A percentile compares a stretch with the other conserved stretches of the same genome.
Evolutionary conservation across 202 grass and related monocot genomes (phyloP).

Genomic region (Cymbopogon flexuosus): DNA sequence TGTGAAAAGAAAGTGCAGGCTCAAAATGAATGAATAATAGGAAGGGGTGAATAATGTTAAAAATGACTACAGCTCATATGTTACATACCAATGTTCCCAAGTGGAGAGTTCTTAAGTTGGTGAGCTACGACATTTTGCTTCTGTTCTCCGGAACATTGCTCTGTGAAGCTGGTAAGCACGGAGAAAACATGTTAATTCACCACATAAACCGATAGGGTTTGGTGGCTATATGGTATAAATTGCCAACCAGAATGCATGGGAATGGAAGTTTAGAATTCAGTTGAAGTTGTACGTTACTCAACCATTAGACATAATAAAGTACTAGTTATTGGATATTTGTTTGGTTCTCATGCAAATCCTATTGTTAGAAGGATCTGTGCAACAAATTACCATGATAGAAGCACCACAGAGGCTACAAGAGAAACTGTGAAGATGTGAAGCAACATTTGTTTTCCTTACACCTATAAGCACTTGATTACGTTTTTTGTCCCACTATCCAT

Average conservation of each 20-base stretch:
- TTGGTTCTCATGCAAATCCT: not conserved
- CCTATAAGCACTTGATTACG: not conserved
- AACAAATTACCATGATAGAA: not conserved
- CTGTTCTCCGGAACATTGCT: constrained; percentile 37
- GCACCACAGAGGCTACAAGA: not conserved
- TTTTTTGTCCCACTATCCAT: not conserved
- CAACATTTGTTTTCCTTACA: not conserved
- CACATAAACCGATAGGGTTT: constrained; percentile 11
- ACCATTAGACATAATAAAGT: not conserved
- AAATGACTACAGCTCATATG: not conserved
- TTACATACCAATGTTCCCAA: constrained; percentile 41
- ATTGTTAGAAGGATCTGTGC: not conserved
- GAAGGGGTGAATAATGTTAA: not conserved
- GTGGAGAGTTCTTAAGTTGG: constrained; percentile 43
- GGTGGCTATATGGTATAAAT: not conserved
- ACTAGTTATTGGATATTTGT: not conserved
- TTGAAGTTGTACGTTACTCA: not conserved
- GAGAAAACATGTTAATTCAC: constrained; percentile 6
- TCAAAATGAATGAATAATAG: constrained; percentile 6
- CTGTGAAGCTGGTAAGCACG: constrained; percentile 38
- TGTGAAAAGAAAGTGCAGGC: not conserved
- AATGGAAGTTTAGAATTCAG: not conserved
- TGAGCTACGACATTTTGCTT: constrained; percentile 23
- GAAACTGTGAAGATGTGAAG: not conserved
- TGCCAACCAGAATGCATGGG: constrained; percentile 1